Conservation (phyloP, 768 basidiomycete genomes). For the Lanmaoa pseudosensibilis region DNA sequence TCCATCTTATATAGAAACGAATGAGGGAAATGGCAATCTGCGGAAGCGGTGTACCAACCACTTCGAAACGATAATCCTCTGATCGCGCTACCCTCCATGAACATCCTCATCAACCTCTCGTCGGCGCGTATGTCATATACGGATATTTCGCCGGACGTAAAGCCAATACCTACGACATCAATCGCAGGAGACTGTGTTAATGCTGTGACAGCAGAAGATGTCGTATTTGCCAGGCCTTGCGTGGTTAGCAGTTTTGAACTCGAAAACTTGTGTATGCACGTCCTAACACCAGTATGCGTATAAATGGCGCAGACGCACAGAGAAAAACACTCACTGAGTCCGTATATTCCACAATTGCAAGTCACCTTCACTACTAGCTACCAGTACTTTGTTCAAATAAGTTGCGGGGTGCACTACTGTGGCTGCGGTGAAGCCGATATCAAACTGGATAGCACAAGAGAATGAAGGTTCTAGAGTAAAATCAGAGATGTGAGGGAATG, state of each 20-base stretch:
- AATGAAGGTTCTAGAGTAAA: constrained; percentile 20
- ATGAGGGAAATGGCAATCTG: not conserved
- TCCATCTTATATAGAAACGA: constrained; percentile 54
- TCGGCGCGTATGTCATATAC: constrained; percentile 90
- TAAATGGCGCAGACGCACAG: not conserved
- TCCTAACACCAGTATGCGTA: constrained; percentile 42
- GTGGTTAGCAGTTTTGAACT: constrained; percentile 50
- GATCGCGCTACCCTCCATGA: constrained; percentile 85
- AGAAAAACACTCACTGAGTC: constrained; percentile 56
- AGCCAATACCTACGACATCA: constrained; percentile 93
- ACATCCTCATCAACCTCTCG: constrained; percentile 84
- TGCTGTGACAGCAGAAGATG: constrained; percentile 61
- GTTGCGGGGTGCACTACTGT: constrained; percentile 90
- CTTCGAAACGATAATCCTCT: constrained; percentile 80
- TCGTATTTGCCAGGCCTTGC: constrained; percentile 29
- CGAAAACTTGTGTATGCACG: constrained; percentile 79
- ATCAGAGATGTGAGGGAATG: constrained; percentile 9
- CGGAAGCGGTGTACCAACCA: constrained; percentile 50
- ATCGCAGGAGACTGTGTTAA: constrained; percentile 92
- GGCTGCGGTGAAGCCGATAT: constrained; percentile 81
- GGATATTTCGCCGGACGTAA: constrained; percentile 81
- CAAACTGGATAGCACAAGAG: constrained; percentile 71
- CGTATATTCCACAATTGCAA: constrained; percentile 95
- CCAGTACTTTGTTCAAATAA: constrained; percentile 92
- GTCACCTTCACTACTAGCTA: constrained; percentile 76